These are phyloP conservation scores for Penicillium salamii DNA, from an alignment of 495 filamentous ascomycete species.

Conservation along the genomic window DNA sequence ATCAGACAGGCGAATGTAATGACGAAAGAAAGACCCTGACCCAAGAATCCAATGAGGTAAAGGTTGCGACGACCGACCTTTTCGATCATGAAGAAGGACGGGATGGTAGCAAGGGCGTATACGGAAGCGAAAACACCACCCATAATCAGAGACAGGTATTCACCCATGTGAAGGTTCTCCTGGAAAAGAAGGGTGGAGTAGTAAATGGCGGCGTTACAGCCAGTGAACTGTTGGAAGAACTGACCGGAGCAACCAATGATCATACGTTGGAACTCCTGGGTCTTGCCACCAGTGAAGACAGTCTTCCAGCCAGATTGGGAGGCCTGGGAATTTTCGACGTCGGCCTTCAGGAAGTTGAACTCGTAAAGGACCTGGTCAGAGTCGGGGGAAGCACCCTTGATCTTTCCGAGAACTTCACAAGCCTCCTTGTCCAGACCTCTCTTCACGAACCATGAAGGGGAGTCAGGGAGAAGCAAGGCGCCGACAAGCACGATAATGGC, in stretches of 20 bases:
- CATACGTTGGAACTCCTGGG: slow-evolving; percentile 25
- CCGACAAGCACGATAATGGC: slow-evolving; percentile 27
- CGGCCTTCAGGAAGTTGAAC: slow-evolving; percentile 13
- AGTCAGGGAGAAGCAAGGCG: slow-evolving; percentile 32
- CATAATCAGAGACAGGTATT: slow-evolving; percentile 60
- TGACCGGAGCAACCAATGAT: slow-evolving; percentile 49
- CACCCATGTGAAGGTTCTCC: slow-evolving; percentile 48
- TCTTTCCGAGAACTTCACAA: slow-evolving; percentile 10
- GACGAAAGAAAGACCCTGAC: slow-evolving; percentile 12
- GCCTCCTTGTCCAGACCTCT: slow-evolving; percentile 6
- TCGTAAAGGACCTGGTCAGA: slow-evolving; percentile 9
- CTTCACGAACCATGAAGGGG: slow-evolving; percentile 22
- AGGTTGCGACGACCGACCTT: slow-evolving; percentile 62
- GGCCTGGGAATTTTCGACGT: neutral
- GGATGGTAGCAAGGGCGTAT: slow-evolving; percentile 64
- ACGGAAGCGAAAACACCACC: slow-evolving; percentile 73
- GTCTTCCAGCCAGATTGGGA: slow-evolving; percentile 10
- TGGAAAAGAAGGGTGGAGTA: slow-evolving; percentile 71
- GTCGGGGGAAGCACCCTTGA: slow-evolving; percentile 1
- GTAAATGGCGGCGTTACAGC: slow-evolving; percentile 73
- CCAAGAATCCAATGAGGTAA: slow-evolving; percentile 48
- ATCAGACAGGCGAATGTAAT: slow-evolving; percentile 55
- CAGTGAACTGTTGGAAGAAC: slow-evolving; percentile 68
- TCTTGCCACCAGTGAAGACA: slow-evolving; percentile 20
- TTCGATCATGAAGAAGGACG: slow-evolving; percentile 71